Base-by-base conservation (phyloP, 2,329 filamentous ascomycete species). In the Microcyclospora tardicrescens region DNA sequence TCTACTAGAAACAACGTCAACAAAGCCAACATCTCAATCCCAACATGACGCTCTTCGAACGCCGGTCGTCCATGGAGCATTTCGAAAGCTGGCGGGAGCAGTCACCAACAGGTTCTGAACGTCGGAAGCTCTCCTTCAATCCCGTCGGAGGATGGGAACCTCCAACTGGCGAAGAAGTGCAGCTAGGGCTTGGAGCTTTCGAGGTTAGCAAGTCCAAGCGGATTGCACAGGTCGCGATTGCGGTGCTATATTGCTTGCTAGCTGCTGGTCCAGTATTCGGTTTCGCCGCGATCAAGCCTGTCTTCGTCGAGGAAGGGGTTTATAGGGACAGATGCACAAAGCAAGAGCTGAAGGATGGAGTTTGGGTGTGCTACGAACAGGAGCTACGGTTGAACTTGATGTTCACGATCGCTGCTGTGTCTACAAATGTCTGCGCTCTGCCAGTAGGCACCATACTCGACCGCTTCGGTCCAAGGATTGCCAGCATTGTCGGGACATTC, bases 341-440 rank as follows among this genome's bases (percentile, higher is more conserved):
- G 38, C 58, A 71, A 35, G 69, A 74, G 53, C 41, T 74, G 14
- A 59, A 68, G 1, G 55, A 66, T 4, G 64, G 63, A 2, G 62
- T 67, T 1, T 62, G 64, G 40, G 64, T 73, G 13, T 79, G 75
- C 54, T 73, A 70, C 43, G 65, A 67, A 43, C 75, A 79, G 51
- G 72, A 74, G 48, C 57, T 75, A 39, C 57, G 67, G 42, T 71
- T 94, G 40, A 94, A 94, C 58, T 66, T 94, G 48, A 93, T 93
- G 83, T 94, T 94, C 67, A 93, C 85, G 5, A 73, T 86, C 31
- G 86, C 86, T 10, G 86, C 85, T 11, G 85, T 93, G 9, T 81
- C 75, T 6, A 93, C 86, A 30, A 94, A 94, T 53, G 81, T 93
- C 10, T 84, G 78, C 31, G 86, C 87, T 10, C 69, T 94, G 6